Evolutionary conservation across 2,329 filamentous ascomycete species (phyloP).

Genomic region (Microthyrium microscopicum): DNA sequence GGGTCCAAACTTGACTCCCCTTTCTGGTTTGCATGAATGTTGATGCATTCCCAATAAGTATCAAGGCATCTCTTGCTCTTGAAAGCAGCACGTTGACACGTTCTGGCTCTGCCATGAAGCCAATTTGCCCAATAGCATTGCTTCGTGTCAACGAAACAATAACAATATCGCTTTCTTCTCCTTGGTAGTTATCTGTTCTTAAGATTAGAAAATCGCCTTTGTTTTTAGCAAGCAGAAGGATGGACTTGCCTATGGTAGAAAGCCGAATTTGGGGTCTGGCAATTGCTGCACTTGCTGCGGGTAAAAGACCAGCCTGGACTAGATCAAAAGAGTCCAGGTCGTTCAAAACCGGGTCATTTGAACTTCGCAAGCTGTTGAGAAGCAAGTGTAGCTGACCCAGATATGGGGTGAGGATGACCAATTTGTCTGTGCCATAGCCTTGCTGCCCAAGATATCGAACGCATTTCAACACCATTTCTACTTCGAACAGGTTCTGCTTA

Average conservation of each 20-base stretch:
- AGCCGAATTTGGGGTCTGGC: slow-evolving; percentile 39
- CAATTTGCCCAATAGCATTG: slow-evolving; percentile 47
- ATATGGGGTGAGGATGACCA: slow-evolving; percentile 58
- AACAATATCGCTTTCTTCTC: slow-evolving; percentile 60
- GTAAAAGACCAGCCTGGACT: slow-evolving; percentile 43
- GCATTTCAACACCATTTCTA: slow-evolving; percentile 44
- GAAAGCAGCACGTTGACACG: slow-evolving; percentile 55
- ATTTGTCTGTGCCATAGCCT: slow-evolving; percentile 46
- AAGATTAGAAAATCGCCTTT: slow-evolving; percentile 5
- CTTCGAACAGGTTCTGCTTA: slow-evolving; percentile 50
- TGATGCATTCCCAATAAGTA: slow-evolving; percentile 53
- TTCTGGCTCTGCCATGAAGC: slow-evolving; percentile 50
- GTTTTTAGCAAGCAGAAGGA: neutral
- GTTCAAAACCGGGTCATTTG: slow-evolving; percentile 49
- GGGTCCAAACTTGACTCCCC: slow-evolving; percentile 39
- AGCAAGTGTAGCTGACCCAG: slow-evolving; percentile 50
- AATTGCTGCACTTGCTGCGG: slow-evolving; percentile 32
- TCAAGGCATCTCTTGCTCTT: slow-evolving; percentile 44
- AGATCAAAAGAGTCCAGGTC: slow-evolving; percentile 52
- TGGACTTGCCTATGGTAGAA: slow-evolving; percentile 48
- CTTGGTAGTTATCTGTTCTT: slow-evolving; percentile 55
- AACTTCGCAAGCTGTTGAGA: slow-evolving; percentile 31
- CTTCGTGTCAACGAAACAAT: slow-evolving; percentile 51
- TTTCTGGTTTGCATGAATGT: slow-evolving; percentile 48
- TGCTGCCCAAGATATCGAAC: slow-evolving; percentile 56